Base-by-base conservation (phyloP, 1,284 basidiomycete genomes). In the Porogramme epimiltina region DNA sequence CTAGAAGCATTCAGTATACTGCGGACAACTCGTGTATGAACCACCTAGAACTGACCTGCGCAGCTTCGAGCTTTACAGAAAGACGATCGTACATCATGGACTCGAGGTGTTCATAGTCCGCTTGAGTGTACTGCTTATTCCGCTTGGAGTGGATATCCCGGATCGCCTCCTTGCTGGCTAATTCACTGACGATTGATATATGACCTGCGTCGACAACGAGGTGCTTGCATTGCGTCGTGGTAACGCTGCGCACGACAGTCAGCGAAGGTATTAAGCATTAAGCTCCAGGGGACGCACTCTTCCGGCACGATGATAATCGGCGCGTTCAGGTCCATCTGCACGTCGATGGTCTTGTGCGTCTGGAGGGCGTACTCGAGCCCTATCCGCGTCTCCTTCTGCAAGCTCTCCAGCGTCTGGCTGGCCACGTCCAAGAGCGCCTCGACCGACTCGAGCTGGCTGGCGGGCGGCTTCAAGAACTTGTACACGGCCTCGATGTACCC, bases 221-320 rank as follows among this genome's bases (percentile, higher is more conserved):
- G 67, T 98, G 91, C 61, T 85, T 93, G 70, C 93, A 91, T 31
- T 85, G 74, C 53, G 85, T 81, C 15, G 82, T 82, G 3, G 86
- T 90, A 50, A 98, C 83, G 63, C 90, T 91, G 52, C 13, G 46
- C n/a, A n/a, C 48, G 39, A 16, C 33, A 37, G 49, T 44, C 51
- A 36, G 45, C 15, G n/a, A n/a, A n/a, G n/a, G n/a, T n/a, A n/a
- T n/a, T n/a, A n/a, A 15, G 18, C 26, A 18, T 19, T 3, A 37
- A 36, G 34, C 34, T 46, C 36, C 36, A 38, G 15, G 23, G 25
- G 36, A 66, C 82, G 55, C 65, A 92, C 91, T 93, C 85, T 74
- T 99, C 96, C 2, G 97, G 97, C 39, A 99, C 82, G 60, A 99
- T 94, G 68, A 99, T 98, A 66, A 99, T 88, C 3, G 97, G 97